Percentiles rank a stretch among this genome's conserved stretches.
These are phyloP conservation scores for Coemansia sp. DNA, from an alignment of 192 early-diverging fungal genomes.

Conservation along the genomic window DNA sequence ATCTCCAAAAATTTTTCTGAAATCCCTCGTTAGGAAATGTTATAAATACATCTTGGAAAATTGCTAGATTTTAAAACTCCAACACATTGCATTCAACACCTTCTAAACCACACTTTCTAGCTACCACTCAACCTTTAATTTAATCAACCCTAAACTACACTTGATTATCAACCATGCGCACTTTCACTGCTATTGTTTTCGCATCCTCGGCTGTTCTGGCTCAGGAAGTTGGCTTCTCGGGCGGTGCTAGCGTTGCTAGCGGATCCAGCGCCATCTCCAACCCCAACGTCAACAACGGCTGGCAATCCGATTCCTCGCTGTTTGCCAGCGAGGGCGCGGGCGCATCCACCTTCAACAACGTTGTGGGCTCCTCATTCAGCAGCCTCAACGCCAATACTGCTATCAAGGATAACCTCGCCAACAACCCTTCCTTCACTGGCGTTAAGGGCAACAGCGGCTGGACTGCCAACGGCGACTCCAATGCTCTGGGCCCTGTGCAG, in stretches of 20 bases:
- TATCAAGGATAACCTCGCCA: conserved; percentile 48
- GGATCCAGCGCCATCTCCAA: conserved; percentile 44
- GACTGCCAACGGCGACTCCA: conserved; percentile 52
- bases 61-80: too few species aligned
- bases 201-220: conserved; percentile 26
- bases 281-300: conserved; percentile 53
- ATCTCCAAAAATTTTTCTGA: too few species aligned
- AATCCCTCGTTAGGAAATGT: too few species aligned
- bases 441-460: conserved; percentile 51
- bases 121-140: too few species aligned
- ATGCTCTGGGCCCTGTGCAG: conserved; percentile 42
- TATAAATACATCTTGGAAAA: too few species aligned
- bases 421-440: conserved; percentile 32
- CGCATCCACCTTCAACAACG: conserved; percentile 35
- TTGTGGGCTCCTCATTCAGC: conserved; percentile 38
- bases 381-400: conserved; percentile 44
- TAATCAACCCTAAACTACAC: too few species aligned
- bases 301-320: conserved; percentile 46
- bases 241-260: conserved; percentile 19
- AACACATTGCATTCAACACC: too few species aligned
- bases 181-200: conserved; percentile 35
- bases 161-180: conserved; percentile 29
- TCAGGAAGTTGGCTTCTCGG: conserved; percentile 43
- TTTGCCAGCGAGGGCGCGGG: conserved; percentile 9
- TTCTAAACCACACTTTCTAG: too few species aligned